These are phyloP conservation scores for Neurospora discreta DNA, from an alignment of 495 filamentous ascomycete species.

Conservation along the genomic window DNA sequence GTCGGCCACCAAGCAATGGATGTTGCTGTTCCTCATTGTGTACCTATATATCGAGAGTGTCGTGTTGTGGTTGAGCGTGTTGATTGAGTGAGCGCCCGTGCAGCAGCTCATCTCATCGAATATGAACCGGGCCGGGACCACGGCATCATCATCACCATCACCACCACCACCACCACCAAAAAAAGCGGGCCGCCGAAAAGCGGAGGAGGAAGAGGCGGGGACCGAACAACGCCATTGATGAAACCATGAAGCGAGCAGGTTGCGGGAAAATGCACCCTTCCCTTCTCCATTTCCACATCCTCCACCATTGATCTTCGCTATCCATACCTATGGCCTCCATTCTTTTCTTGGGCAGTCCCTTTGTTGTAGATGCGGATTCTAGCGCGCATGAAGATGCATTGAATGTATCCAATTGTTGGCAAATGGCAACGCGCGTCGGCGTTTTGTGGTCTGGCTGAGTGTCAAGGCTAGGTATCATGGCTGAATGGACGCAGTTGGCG, in stretches of 20 bases:
- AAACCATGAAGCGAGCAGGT: neutral
- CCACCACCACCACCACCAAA: neutral
- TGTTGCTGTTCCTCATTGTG: neutral
- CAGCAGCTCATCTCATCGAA: neutral
- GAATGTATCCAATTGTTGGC: neutral
- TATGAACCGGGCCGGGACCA: too few relatives aligned
- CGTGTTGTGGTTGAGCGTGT: neutral
- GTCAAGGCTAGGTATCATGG: neutral
- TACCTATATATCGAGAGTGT: neutral
- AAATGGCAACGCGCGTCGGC: neutral
- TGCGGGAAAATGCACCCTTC: neutral
- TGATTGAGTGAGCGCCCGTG: neutral
- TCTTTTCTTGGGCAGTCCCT: neutral
- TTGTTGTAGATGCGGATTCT: neutral
- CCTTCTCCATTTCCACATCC: neutral
- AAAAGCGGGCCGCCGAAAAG: neutral
- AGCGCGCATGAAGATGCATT: neutral
- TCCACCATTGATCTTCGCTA: neutral
- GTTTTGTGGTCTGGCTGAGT: too few relatives aligned
- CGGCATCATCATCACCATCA: neutral
- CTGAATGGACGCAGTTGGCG: neutral
- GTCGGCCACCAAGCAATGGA: neutral
- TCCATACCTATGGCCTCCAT: neutral
- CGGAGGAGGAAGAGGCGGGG: neutral
- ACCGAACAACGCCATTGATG: neutral